Evolutionary conservation across 2,329 filamentous ascomycete species (phyloP), one percentile per base, ranked within the genome.

Genomic region (Alternaria ventricosa): DNA sequence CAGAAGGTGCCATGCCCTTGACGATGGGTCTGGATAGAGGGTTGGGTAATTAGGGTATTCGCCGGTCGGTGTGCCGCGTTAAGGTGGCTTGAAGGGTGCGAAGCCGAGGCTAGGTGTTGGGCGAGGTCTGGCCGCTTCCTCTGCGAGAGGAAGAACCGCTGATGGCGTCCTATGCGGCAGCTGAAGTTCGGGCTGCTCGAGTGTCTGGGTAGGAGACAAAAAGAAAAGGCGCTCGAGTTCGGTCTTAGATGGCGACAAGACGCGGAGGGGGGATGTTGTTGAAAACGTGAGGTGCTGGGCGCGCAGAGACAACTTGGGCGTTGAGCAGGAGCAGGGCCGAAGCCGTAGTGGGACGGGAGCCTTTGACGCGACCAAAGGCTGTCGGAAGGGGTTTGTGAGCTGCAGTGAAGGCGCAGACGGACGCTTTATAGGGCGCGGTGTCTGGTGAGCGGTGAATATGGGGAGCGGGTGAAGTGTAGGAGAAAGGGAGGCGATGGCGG

Each of bases 111-210:
- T 90, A 88, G 90, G 90, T 89, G 92, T 78, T 77, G 80, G 92
- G 91, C 93, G 92, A 93, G 92, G 93, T 91, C 93, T 95, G 91
- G 92, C 93, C 92, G 68, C 96, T 96, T 95, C 96, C 96, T 94
- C 95, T 84, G 86, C 86, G 86, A 96, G 95, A 97, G 94, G 95
- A 98, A 98, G 95, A 97, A 94, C 92, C 92, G 90, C 88, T 89
- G 89, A 90, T 90, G 89, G 89, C 90, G 92, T 96, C 92, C 93
- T 98, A 99, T 99, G 95, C 96, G 96, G 96, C 96, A 98, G 95
- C 93, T 97, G 92, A 88, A 86, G 84, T 82, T 84, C 84, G 84
- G 87, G 83, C 82, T 87, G 84, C 80, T 84, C 87, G 82, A 86
- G 87, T 72, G 79, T 80, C 71, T 72, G 73, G 76, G 78, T 79